Evolutionary conservation across 129 eudicot species (phyloP), one percentile per base, ranked within the genome.

Genomic region (Heracleum sosnowskyi): DNA sequence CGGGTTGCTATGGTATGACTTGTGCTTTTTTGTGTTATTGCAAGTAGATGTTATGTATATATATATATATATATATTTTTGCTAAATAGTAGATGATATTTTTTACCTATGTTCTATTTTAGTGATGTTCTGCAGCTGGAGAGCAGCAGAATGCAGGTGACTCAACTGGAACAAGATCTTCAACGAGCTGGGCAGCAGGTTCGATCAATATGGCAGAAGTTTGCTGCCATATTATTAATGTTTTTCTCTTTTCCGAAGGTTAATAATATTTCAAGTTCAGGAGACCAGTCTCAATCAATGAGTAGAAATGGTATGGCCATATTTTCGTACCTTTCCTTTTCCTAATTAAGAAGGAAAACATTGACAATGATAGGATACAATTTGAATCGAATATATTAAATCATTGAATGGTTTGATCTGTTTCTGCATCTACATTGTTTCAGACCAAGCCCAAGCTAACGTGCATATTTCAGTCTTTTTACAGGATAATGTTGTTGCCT

Each of bases 111-210:
- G 49, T 73, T 41, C 47, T 36, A 2, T 41, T 83, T 20, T 76
- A 94, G 98, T 40, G 91, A 94, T 79, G 97, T 94, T 40, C 98
- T 91, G 78, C 98, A 91, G 87, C 86, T 94, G 39, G 98, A 94
- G 84, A 91, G 96, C 83, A 94, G 98, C 80, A 94, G 96, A 83
- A 87, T 94, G 96, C 91, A 94, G 84, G 85, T 94, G 84, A 89
- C 97, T 78, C 97, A 91, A 83, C 96, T 94, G 57, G 98, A 94
- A 76, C 97, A 94, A 80, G 98, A 94, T 91, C 97, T 94, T 69
- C 98, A 94, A 80, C 86, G 97, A 84, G 98, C 98, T 82, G 83
- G 98, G 74, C 98, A 94, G 88, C 98, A 94, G 96, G 98, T 94
- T 77, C 75, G 66, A 37, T 80, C 78, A 71, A 62, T 78, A 77